Base-by-base conservation (phyloP, 257 asterid species). In the Linaria vulgaris region DNA sequence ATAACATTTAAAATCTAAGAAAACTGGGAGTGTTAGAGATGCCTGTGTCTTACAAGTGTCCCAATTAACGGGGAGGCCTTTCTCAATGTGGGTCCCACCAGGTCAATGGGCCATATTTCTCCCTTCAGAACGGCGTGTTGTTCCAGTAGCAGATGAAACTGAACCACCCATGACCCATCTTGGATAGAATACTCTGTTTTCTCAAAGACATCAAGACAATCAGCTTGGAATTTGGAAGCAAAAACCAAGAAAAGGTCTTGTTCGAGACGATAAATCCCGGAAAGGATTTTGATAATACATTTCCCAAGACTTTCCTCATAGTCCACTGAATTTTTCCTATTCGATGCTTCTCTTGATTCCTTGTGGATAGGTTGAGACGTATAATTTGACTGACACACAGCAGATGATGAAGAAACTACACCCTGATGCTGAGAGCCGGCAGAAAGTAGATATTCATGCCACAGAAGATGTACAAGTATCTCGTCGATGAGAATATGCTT, bases 71-170 rank as follows among this genome's bases (percentile, higher is more conserved):
- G 82, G 68, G 85, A 94, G 63, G 77, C 71, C 70, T 71, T 86
- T 10, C 54, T 74, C 79, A 94, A 63, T 58, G 76, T 77, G 59
- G 97, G 97, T 25, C 94, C 96, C 62, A 84, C 85, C 76, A 90
- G 78, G 72, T 81, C 67, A 48, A 78, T 70, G 60, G 97, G 97
- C 99, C 99, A 94, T 19, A 73, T 74, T 84, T 94, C 97, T 69
- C 82, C 94, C 76, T 80, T 80, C 80, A 60, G 79, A 73, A 85
- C 85, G 30, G 82, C 92, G 41, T 85, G 84, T 60, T 65, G 72
- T 48, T 84, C 95, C 77, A 90, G 71, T 59, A 84, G 70, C 59
- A 71, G 62, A 78, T 81, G 65, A 78, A 94, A 87, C 41, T 69
- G 76, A 68, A 82, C 81, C 56, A 80, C 76, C 78, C 79, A 67